phyloP scores from a whole-genome alignment of 1,139 yeast genomes.

The Geotrichum fermentans region DNA sequence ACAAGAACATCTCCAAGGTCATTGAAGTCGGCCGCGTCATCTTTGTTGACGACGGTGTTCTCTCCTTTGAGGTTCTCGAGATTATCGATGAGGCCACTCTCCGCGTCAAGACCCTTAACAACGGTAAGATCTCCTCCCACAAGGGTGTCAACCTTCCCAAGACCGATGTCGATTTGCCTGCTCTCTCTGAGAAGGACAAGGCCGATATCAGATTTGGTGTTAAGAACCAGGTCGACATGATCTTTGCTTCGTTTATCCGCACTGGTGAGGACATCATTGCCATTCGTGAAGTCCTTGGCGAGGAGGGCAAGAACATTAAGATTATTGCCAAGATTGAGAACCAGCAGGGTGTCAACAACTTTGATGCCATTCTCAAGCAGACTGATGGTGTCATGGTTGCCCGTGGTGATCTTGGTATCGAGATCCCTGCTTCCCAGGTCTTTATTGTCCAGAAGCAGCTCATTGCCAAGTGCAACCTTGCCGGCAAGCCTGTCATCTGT shows the following conservation, averaged over 20 bases:
- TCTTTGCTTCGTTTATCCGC: conserved; percentile 97
- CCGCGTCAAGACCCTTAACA: conserved; percentile 83
- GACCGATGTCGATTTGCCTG: conserved; percentile 98
- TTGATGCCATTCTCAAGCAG: conserved; percentile 86
- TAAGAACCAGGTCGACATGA: conserved; percentile 94
- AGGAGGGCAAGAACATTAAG: conserved; percentile 93
- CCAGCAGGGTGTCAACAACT: conserved; percentile 99
- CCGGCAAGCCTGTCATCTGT: conserved; percentile 99
- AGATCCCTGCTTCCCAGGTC: conserved; percentile 98
- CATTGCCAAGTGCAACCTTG: conserved; percentile 97
- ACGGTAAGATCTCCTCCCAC: conserved; percentile 93
- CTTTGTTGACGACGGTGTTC: conserved; percentile 95
- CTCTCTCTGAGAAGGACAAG: conserved; percentile 93
- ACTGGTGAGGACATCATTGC: conserved; percentile 83
- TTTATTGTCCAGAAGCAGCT: conserved; percentile 97
- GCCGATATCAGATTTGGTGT: conserved; percentile 91
- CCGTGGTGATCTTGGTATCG: conserved; percentile 99
- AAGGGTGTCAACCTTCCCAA: conserved; percentile 99
- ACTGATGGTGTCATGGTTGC: conserved; percentile 99
- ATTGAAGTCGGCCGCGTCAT: conserved; percentile 81
- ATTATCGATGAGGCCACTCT: conserved; percentile 72
- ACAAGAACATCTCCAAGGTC: conserved; percentile 93
- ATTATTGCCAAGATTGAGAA: conserved; percentile 96
- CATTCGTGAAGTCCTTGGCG: conserved; percentile 92
- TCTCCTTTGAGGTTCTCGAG: conserved; percentile 87